Evolutionary conservation across 345 rosid genomes (phyloP).

Genomic region (Orychophragmus violaceus): DNA sequence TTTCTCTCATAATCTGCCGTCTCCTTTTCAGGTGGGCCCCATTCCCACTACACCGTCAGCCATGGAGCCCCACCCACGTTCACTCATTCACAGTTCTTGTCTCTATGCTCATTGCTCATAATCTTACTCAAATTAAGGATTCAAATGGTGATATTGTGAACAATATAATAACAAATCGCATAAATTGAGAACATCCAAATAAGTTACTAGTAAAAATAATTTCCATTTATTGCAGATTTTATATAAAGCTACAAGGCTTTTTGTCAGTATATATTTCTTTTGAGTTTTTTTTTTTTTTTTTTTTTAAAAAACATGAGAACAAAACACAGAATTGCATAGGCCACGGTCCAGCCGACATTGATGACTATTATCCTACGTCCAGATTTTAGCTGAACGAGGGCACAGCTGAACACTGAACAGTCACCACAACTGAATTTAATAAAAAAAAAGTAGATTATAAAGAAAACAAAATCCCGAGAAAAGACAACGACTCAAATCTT

Average conservation of each 20-base stretch:
- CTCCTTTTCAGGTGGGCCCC: slow-evolving; percentile 10
- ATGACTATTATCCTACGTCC: background rate
- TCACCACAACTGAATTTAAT: background rate
- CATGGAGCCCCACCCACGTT: slow-evolving; percentile 22
- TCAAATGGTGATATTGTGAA: background rate
- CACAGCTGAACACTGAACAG: slow-evolving; percentile 10
- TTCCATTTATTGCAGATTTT: background rate
- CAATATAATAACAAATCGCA: background rate
- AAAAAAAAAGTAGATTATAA: background rate
- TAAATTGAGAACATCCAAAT: background rate
- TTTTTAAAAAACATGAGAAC: background rate
- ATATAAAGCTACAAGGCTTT: background rate
- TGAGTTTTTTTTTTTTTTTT: no score
- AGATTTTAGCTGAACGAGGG: slow-evolving; percentile 7
- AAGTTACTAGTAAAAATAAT: background rate
- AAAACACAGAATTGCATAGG: background rate
- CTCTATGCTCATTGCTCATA: background rate
- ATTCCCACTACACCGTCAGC: background rate
- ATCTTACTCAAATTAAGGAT: background rate
- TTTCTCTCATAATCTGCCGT: slow-evolving; percentile 9
- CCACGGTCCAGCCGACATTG: slow-evolving; percentile 12
- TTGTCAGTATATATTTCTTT: background rate
- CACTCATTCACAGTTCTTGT: slow-evolving; percentile 7
- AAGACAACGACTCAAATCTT: background rate
- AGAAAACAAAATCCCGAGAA: background rate